These are phyloP conservation scores for Polytrichum commune DNA, from an alignment of 225 moss, liverwort and hornwort genomes.

Conservation along the genomic window DNA sequence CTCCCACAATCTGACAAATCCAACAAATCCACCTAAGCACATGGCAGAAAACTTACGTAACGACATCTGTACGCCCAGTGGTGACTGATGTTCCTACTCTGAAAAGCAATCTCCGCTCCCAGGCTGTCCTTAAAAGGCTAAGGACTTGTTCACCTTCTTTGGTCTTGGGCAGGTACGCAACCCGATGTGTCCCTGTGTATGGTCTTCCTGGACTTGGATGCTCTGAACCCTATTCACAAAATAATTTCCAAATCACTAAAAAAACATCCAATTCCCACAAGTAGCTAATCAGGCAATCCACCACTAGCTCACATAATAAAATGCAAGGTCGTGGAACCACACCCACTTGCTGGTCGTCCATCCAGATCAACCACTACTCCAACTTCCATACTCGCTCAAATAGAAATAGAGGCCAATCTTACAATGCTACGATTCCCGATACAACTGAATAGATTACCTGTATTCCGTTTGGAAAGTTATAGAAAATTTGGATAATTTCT, in stretches of 20 bases:
- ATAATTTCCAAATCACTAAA: too few relatives aligned
- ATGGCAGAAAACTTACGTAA: conserved; percentile 39
- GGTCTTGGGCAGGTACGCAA: conserved; percentile 52
- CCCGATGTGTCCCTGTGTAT: conserved; percentile 45
- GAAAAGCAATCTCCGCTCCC: conserved; percentile 66
- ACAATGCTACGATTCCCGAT: too few relatives aligned
- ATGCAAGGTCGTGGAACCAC: not conserved
- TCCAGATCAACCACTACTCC: too few relatives aligned
- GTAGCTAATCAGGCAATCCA: too few relatives aligned
- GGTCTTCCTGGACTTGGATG: conserved; percentile 57
- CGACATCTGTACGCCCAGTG: conserved; percentile 56
- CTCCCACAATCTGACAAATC: not conserved
- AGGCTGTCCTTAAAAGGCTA: conserved; percentile 51
- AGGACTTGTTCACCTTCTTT: conserved; percentile 67
- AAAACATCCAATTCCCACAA: too few relatives aligned
- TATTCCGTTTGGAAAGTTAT: conserved; percentile 47
- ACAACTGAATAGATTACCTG: conserved; percentile 25
- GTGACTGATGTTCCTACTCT: conserved; percentile 66
- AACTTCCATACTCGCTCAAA: too few relatives aligned
- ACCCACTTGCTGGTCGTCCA: too few relatives aligned
- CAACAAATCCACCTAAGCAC: not conserved
- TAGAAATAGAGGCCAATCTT: too few relatives aligned
- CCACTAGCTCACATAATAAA: too few relatives aligned
- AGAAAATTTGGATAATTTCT: conserved; percentile 47
- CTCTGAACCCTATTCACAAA: conserved; percentile 37